Base-by-base conservation (phyloP, 2,329 filamentous ascomycete species). In the Didymella lethalis region DNA sequence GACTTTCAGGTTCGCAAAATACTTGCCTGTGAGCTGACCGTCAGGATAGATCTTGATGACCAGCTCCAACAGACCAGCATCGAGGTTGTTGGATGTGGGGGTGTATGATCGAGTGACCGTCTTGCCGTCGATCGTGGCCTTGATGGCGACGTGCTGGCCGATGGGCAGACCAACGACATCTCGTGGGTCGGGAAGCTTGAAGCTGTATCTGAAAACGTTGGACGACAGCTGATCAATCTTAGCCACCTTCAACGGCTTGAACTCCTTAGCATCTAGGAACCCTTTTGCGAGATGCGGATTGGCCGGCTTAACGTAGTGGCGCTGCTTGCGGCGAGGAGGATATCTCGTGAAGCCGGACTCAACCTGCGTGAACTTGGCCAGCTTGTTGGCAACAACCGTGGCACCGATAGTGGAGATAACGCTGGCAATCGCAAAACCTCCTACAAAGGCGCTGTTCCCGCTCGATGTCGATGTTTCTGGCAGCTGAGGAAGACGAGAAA, bases 101-200 rank as follows among this genome's bases (percentile, higher is more conserved):
- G 67, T 70, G 55, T 70, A 70, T 25, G 64, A 67, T 34, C 66
- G 60, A n/a, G 58, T 46, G 10, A 70, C 63, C 7, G 48, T 32
- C 44, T 64, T 78, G 75, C 92, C 92, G 71, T 92, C 89, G 64
- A 96, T 86, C 54, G 84, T 85, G 55, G 93, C 73, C 25, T 68
- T 65, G 56, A 76, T 71, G 5, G 72, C 65, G 8, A 76, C 64
- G 55, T 76, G 74, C 61, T 76, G 73, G 18, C 74, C 74, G 26
- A 73, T 77, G 6, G 75, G 75, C 11, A 77, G 65, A 32, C 74
- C 74, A 8, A 76, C 61, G 6, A 74, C 60, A 10, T 68, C 64
- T 8, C 46, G 54, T 3, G 63, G 48, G 2, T 52, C 59, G 1
- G 72, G 72, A 7, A 70, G 62, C 4, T 52, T 53, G 57, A 76